phyloP scores from a whole-genome alignment of 495 filamentous ascomycete genomes.

The Trichoderma erinaceum region DNA sequence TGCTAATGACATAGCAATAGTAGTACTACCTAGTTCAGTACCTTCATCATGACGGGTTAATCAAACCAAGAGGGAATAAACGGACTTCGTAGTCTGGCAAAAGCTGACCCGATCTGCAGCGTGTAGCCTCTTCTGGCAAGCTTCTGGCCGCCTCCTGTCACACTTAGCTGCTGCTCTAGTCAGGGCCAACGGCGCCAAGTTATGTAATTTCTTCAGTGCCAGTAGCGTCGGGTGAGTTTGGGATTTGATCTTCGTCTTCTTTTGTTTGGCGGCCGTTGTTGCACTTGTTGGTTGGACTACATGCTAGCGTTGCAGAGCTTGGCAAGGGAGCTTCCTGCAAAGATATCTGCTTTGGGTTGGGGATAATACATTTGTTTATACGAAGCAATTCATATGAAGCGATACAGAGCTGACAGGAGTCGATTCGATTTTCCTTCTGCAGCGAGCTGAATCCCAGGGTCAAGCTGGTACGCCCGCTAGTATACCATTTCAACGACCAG shows the following conservation, averaged over 20 bases:
- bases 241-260: neutral
- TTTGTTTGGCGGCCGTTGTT: conserved; percentile 2
- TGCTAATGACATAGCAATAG: neutral
- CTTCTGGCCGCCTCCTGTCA: neutral
- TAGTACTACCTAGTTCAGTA: too few species aligned
- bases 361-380: neutral
- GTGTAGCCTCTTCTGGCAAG: neutral
- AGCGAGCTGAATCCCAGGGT: neutral
- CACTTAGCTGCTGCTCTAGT: neutral
- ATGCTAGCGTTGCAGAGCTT: neutral
- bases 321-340: neutral
- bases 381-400: too few species aligned
- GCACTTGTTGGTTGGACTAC: neutral
- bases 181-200: neutral
- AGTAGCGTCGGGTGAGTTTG: too few species aligned
- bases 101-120: neutral
- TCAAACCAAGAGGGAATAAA: neutral
- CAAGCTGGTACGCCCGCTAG: neutral
- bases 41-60: neutral
- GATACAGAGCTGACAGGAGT: too few species aligned
- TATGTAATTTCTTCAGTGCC: neutral
- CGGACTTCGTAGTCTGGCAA: neutral
- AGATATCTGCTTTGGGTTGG: neutral
- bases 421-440: too few species aligned
- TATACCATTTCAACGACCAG: too few species aligned